A percentile compares a stretch with the other conserved stretches of the same genome.
Conservation (phyloP, 805 yeast species). For the Pichia cabralensis region DNA sequence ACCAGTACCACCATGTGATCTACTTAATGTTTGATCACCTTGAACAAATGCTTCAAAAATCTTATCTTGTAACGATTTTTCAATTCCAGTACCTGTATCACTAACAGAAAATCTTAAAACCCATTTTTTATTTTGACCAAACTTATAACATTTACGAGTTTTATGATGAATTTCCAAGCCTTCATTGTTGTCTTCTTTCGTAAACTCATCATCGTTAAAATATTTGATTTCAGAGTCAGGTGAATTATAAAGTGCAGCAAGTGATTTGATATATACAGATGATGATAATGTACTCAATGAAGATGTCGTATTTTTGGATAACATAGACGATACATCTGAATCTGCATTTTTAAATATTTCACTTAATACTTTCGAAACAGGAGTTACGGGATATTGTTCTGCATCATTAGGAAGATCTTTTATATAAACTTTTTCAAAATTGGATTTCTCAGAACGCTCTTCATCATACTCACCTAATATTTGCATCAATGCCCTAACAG, state of each 20-base stretch:
- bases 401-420: conserved; percentile 16
- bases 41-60: conserved; percentile 96
- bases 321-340: conserved; percentile 3
- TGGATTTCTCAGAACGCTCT: conserved; percentile 30
- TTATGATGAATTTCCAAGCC: conserved; percentile 11
- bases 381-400: conserved; percentile 7
- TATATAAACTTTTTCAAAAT: conserved; percentile 39
- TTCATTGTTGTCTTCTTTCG: conserved; percentile 15
- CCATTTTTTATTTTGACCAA: conserved; percentile 33
- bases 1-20: conserved; percentile 95
- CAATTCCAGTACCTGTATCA: conserved; percentile 95
- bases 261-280: conserved; percentile 29
- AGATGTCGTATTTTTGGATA: conserved; percentile 2
- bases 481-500: conserved; percentile 53
- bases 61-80: conserved; percentile 64
- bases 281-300: conserved; percentile 23
- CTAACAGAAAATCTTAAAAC: conserved; percentile 61
- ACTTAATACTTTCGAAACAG: not conserved
- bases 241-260: conserved; percentile 31
- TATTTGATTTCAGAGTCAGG: conserved; percentile 12
- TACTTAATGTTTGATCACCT: conserved; percentile 88
- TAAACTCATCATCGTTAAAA: conserved; percentile 13
- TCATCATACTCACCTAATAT: conserved; percentile 67
- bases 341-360: not conserved
- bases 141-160: conserved; percentile 11